Evolutionary conservation across 1,284 basidiomycete genomes (phyloP).

Genomic region (Puccinia novopanici): DNA sequence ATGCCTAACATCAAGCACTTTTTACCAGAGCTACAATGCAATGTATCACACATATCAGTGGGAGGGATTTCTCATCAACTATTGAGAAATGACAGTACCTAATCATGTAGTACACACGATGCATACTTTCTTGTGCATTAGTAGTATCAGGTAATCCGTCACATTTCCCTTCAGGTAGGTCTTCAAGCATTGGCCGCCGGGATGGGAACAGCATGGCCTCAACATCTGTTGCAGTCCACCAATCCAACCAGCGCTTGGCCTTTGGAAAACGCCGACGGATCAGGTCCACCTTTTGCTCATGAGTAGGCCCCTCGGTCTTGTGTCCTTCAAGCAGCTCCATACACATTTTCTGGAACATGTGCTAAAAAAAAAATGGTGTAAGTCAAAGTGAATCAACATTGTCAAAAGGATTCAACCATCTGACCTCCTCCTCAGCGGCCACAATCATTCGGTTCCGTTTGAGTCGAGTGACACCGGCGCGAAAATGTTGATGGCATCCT

Average conservation of each 20-base stretch:
- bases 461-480: background rate
- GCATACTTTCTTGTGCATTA: conserved; percentile 2
- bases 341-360: background rate
- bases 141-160: background rate
- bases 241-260: background rate
- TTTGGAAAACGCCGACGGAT: background rate
- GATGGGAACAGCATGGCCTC: background rate
- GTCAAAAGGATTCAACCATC: too few relatives aligned
- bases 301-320: background rate
- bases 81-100: background rate
- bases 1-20: background rate
- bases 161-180: background rate
- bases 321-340: background rate
- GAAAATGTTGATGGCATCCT: background rate
- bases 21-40: background rate
- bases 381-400: too few relatives aligned
- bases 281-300: background rate
- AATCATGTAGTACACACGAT: background rate
- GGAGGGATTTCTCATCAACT: background rate
- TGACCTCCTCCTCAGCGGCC: too few relatives aligned
- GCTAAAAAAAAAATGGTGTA: too few relatives aligned
- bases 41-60: too few relatives aligned
- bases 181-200: background rate
- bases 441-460: background rate
- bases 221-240: background rate